Base-by-base conservation (phyloP, 2,329 filamentous ascomycete genomes). In the Exserohilum turcica region DNA sequence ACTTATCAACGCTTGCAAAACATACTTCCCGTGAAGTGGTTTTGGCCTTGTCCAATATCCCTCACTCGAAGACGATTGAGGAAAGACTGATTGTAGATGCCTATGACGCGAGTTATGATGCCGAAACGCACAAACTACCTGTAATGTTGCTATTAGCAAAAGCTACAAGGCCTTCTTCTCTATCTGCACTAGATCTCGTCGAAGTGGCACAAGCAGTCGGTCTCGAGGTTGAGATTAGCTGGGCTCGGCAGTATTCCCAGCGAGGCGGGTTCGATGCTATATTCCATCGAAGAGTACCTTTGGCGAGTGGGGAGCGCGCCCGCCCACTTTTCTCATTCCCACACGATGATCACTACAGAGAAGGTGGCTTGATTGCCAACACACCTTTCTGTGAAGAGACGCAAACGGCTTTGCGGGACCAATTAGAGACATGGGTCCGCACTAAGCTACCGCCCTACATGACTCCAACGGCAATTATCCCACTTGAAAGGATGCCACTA, bases 401-500 rank as follows among this genome's bases (percentile, higher is more conserved):
- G 51, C 28, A 10, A 61, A 21, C 10, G 29, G n/a, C 32, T 43
- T 5, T 9, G 2, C 6, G 31, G 43, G 10, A 43, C 19, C 21
- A 5, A 5, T 36, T 2, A 8, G 39, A 38, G n/a, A 24, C 21
- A 24, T 24, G 21, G 21, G 21, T 24, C 21, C 21, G 21, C 21
- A 24, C 5, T 9, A 42, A 58, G 10, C 37, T 64, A 6, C 61
- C 61, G 3, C 31, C 52, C 9, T 64, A 64, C 43, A 66, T 66
- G 63, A 40, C 63, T 10, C 64, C 60, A 6, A 33, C 44, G 15
- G 35, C 57, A 3, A 68, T 72, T 67, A 57, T 65, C 54, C 69
- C 73, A 1, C 59, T 76, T 43, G 59, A 72, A 54, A 54, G 69
- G 2, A 39, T 66, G 32, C 61, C 61, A 1, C 36, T 61, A n/a